Evolutionary conservation across 2,329 filamentous ascomycete genomes (phyloP).

Genomic region (Pezicula radicicola): DNA sequence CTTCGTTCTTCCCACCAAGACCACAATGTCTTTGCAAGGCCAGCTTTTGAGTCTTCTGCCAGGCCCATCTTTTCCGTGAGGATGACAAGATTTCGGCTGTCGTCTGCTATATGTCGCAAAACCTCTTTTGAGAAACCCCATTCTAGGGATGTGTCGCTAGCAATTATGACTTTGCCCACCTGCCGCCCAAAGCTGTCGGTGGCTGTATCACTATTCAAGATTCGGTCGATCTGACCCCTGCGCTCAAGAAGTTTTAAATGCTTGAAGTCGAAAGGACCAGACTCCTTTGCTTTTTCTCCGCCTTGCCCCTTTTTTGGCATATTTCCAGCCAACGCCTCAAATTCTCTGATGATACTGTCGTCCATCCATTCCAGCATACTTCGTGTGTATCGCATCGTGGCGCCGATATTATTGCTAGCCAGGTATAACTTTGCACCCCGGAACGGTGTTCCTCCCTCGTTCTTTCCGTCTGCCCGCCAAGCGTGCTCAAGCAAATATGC

Average conservation of each 20-base stretch:
- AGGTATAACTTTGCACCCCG: slow-evolving; percentile 67
- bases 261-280: slow-evolving; percentile 85
- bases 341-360: slow-evolving; percentile 87
- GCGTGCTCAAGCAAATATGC: slow-evolving; percentile 90
- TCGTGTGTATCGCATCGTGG: slow-evolving; percentile 84
- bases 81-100: slow-evolving; percentile 79
- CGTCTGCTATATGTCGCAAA: slow-evolving; percentile 69
- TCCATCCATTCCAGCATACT: slow-evolving; percentile 99
- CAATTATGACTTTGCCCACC: slow-evolving; percentile 74
- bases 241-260: slow-evolving; percentile 81
- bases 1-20: slow-evolving; percentile 70
- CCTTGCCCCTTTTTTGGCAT: slow-evolving; percentile 39
- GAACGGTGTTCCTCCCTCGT: slow-evolving; percentile 45
- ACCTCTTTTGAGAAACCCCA: slow-evolving; percentile 93
- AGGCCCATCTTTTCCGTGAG: slow-evolving; percentile 71
- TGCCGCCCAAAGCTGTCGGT: slow-evolving; percentile 37
- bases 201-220: slow-evolving; percentile 45
- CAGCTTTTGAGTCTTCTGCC: slow-evolving; percentile 17
- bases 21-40: slow-evolving; percentile 73
- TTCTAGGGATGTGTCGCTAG: slow-evolving; percentile 84
- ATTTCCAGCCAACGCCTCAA: slow-evolving; percentile 60
- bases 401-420: slow-evolving; percentile 80
- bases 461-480: slow-evolving; percentile 67
- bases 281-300: slow-evolving; percentile 45
- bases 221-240: slow-evolving; percentile 72